Evolutionary conservation across 805 yeast species (phyloP), one percentile per base, ranked within the genome.

Genomic region (Ogataea nakhonphanomensis): DNA sequence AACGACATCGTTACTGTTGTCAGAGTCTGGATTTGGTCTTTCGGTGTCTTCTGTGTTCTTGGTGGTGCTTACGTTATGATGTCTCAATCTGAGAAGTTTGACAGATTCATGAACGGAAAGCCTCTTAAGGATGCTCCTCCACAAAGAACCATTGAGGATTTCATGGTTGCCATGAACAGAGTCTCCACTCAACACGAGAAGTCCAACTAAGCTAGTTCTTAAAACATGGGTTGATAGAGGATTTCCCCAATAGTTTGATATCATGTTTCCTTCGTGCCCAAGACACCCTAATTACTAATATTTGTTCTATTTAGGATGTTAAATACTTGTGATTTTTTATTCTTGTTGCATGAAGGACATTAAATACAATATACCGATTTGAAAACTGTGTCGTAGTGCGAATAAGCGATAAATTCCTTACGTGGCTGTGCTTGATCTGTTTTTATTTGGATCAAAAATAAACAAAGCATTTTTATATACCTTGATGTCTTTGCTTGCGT

Each of bases 41-140:
- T 89, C 75, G 96, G 96, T 79, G 83, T 85, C 71, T 89, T 89
- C 91, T 89, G 95, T 78, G 79, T 82, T 70, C 70, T 88, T 76
- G 95, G 95, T 69, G 96, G 96, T 78, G 86, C 91, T 62, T 89
- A 89, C 85, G 90, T 84, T 83, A 66, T 85, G 67, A 85, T 89
- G 95, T 78, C 91, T 51, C 79, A 72, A 59, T 84, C 91, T 46
- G 81, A 78, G 61, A 76, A 79, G 48, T 84, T 84, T 63, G 95
- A 84, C 73, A 78, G 81, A 74, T 68, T 83, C 66, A 82, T 85
- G 81, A 84, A 84, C 76, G 89, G 93, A 73, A 79, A 76, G 71
- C 74, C 81, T 66, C 54, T 66, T 54, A 75, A 78, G 71, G 76
- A 76, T 62, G 63, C 67, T 53, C 65, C 70, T 34, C 70, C 70